Base-by-base conservation (phyloP, 768 basidiomycete species). In the Phanerochaete sordida region DNA sequence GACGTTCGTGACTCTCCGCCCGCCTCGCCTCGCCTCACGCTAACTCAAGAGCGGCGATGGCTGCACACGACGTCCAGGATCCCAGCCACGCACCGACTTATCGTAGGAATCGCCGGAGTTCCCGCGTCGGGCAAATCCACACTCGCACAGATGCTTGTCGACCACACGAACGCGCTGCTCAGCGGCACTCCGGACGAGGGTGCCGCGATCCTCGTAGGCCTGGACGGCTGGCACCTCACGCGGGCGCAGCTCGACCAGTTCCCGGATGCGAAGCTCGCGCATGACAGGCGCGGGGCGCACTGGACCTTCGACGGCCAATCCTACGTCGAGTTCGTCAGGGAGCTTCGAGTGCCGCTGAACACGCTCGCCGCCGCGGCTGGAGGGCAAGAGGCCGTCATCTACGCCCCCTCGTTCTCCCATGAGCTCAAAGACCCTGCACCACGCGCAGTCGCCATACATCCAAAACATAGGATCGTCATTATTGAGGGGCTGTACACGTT, bases 161-260 rank as follows among this genome's bases (percentile, higher is more conserved):
- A 80, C 21, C 72, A 76, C 31, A 68, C 83, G 61, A 91, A 93
- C 66, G 57, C 67, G 0, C 65, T 81, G 24, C 73, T 81, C 51
- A 30, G 48, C 26, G 35, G 56, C 9, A 58, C 37, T 13, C 54
- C 57, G 15, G 24, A 15, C 5, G 30, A 53, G 28, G 62, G 67
- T 3, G 44, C 64, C 16, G 91, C 86, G 4, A 77, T 90, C 31
- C 81, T 93, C 45, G 83, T 97, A 11, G 84, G 90, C 7, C 77
- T 94, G 39, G 95, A 98, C 69, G 95, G 96, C 12, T 98, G 94
- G 93, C 95, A 98, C 71, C 79, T 90, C 60, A 83, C 90, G 19
- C 84, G 93, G 24, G 81, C 84, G 3, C 85, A 91, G 63, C 83
- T 98, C 27, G 91, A 91, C 66, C 68, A 75, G 23, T 81, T 95